phyloP scores from a whole-genome alignment of 2,329 filamentous ascomycete species.

The Penicillium aurantiogriseum region DNA sequence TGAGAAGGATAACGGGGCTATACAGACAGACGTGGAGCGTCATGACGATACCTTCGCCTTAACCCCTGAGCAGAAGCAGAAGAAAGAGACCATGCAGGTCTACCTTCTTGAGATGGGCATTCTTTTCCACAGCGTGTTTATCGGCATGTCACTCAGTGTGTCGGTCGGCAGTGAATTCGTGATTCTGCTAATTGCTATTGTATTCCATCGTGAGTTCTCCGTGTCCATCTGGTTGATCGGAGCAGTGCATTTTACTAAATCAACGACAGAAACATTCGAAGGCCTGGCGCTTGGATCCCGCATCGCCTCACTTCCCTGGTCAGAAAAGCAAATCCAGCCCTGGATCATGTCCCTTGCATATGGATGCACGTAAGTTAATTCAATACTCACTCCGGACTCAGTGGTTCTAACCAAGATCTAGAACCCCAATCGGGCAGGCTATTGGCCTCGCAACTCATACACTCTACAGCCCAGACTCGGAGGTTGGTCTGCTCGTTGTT shows the following conservation, averaged over 20 bases:
- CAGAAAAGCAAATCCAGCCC: constrained; percentile 34
- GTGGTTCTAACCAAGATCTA: constrained; percentile 33
- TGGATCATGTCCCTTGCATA: constrained; percentile 78
- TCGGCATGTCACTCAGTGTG: constrained; percentile 39
- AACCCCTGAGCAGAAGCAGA: constrained; percentile 46
- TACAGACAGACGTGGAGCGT: constrained; percentile 20
- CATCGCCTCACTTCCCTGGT: constrained; percentile 34
- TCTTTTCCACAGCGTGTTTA: constrained; percentile 68
- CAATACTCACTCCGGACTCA: background rate
- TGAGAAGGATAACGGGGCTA: constrained; percentile 15
- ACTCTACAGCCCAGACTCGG: constrained; percentile 70
- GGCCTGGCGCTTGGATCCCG: constrained; percentile 36
- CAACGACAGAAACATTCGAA: constrained; percentile 35
- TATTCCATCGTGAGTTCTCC: constrained; percentile 36
- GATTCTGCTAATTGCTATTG: constrained; percentile 36
- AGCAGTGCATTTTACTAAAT: background rate
- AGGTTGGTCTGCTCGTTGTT: constrained; percentile 71
- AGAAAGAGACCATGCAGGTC: constrained; percentile 69
- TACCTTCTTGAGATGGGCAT: constrained; percentile 74
- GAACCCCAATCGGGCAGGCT: constrained; percentile 74
- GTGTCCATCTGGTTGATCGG: background rate
- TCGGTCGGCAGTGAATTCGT: constrained; percentile 37
- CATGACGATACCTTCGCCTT: constrained; percentile 15
- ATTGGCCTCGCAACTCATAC: constrained; percentile 73
- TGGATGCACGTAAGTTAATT: constrained; percentile 50